Base-by-base conservation (phyloP, 2,329 filamentous ascomycete genomes). In the Trichophyton benhamiae region DNA sequence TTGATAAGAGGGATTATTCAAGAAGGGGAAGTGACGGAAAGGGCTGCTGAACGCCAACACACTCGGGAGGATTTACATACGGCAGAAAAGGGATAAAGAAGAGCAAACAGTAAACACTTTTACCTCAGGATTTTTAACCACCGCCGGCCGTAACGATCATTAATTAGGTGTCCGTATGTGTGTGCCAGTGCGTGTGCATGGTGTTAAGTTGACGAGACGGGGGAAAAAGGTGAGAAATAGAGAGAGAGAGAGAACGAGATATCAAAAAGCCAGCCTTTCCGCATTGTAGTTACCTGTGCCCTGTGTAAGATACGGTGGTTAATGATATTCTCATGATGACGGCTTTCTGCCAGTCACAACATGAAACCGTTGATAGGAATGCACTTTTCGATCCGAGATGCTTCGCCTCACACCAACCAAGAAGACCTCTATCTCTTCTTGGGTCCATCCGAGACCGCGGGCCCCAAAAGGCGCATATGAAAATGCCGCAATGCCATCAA, bases 401-500 rank as follows among this genome's bases (percentile, higher is more conserved):
- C 73, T 72, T 60, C 72, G 74, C 57, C 76, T 69, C 48, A 77
- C 75, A 59, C 75, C 72, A 17, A 76, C 75, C 30, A 78, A 67
- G 59, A 76, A 77, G 44, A 78, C 75, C 64, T 78, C 77, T 17
- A 78, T 76, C 67, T 78, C 75, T 3, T 73, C 68, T 58, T 75
- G 74, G 11, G 73, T 74, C 76, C 75, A 78, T 1, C 74, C 74
- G 41, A 79, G 66, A 4, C 70, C 68, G 27, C 72, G 67, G 17
- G 60, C 52, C 27, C 67, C 64, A 60, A 78, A 72, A 0, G 76
- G 71, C 57, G 76, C 77, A 63, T 78, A 76, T 11, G 74, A 75
- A 68, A 75, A 77, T 17, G 74, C 76, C 2, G 74, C 71, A 17
- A 78, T 59, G 2, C 72, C 75, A 49, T 74, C 71, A 38, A 78